A percentile compares a stretch with the other conserved stretches of the same genome.
These are phyloP conservation scores for Zymoseptoria pseudotritici DNA, from an alignment of 2,329 filamentous ascomycete genomes.

Conservation along the genomic window DNA sequence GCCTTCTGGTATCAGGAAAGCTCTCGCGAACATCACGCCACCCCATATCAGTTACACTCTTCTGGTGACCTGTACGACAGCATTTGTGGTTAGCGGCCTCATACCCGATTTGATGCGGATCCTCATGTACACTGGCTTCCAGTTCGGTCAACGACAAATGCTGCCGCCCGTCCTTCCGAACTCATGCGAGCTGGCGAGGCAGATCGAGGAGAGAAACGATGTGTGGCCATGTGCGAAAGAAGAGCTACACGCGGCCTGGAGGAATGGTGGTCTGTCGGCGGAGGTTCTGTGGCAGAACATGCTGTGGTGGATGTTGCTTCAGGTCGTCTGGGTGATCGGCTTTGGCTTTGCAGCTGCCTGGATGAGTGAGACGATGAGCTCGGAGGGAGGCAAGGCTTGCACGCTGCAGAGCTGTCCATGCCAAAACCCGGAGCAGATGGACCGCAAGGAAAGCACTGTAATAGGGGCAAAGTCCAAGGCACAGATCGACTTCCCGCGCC, in stretches of 20 bases:
- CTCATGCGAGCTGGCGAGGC: background rate
- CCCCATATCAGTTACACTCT: background rate
- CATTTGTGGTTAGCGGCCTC: background rate
- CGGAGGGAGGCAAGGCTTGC: background rate
- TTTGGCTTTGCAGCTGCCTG: background rate
- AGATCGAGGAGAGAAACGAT: background rate
- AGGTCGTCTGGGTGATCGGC: background rate
- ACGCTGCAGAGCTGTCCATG: background rate
- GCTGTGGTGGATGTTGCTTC: background rate
- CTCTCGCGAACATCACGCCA: background rate
- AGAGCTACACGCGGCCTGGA: background rate
- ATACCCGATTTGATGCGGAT: background rate
- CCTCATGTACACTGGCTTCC: background rate
- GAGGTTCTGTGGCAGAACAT: background rate
- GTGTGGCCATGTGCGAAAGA: background rate
- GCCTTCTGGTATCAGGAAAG: background rate
- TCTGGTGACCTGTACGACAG: background rate
- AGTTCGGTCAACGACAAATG: background rate
- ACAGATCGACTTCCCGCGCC: background rate
- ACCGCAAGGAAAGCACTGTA: background rate
- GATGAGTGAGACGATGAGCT: background rate
- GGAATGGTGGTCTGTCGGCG: background rate
- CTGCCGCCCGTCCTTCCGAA: background rate
- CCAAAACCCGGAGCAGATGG: background rate
- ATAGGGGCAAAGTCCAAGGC: background rate